These are phyloP conservation scores for Penicillium sp. DNA, from an alignment of 2,329 filamentous ascomycete species.

Conservation along the genomic window DNA sequence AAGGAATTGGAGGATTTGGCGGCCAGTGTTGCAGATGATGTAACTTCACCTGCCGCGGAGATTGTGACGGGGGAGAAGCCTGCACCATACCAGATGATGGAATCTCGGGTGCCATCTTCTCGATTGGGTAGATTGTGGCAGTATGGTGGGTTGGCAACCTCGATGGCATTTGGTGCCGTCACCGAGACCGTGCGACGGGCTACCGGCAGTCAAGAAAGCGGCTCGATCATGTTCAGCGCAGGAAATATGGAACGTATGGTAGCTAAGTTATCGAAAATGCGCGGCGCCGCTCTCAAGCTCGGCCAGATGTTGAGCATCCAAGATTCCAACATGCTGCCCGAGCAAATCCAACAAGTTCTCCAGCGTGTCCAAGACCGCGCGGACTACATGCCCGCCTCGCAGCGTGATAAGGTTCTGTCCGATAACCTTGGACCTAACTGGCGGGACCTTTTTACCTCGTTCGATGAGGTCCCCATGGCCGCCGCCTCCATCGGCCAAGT, in stretches of 20 bases:
- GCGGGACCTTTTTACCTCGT: conserved; percentile 80
- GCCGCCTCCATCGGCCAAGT: conserved; percentile 98
- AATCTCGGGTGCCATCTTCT: conserved; percentile 89
- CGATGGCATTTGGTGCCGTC: conserved; percentile 92
- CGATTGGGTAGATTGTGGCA: conserved; percentile 90
- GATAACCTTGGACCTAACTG: conserved; percentile 82
- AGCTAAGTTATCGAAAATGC: conserved; percentile 91
- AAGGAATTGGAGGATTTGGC: conserved; percentile 55
- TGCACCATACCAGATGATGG: conserved; percentile 72
- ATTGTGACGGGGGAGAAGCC: conserved; percentile 36
- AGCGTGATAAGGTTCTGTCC: conserved; percentile 82
- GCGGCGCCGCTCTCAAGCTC: conserved; percentile 93
- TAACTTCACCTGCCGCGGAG: conserved; percentile 24
- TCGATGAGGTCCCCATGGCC: conserved; percentile 90
- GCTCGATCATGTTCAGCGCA: conserved; percentile 85
- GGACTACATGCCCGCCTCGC: conserved; percentile 96
- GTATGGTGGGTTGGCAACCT: conserved; percentile 89
- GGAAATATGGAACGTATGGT: conserved; percentile 93
- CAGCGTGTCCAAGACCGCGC: conserved; percentile 95
- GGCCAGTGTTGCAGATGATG: conserved; percentile 55
- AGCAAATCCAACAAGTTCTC: conserved; percentile 83
- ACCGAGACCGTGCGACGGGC: conserved; percentile 82
- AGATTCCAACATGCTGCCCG: conserved; percentile 92
- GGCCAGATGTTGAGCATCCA: conserved; percentile 99
- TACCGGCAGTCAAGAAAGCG: conserved; percentile 68